Evolutionary conservation across 1,284 basidiomycete species (phyloP).

Genomic region (Moniliella sp.): DNA sequence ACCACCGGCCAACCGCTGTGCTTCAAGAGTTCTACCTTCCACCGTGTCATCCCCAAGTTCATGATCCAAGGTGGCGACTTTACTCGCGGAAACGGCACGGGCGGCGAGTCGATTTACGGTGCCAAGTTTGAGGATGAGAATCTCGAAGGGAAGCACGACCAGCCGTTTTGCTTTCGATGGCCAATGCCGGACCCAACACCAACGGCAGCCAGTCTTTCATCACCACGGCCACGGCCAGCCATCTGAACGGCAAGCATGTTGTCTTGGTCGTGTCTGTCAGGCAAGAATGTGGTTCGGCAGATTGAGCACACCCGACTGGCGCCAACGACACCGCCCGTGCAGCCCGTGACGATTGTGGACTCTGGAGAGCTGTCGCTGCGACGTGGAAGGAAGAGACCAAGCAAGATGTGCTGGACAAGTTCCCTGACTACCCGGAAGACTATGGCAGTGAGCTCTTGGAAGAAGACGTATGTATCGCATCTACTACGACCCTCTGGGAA

Average conservation of each 20-base stretch:
- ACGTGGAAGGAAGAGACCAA: background rate
- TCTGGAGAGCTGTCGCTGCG: conserved; percentile 53
- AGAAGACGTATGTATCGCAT: conserved; percentile 4
- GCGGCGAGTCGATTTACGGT: conserved; percentile 64
- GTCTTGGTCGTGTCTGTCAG: conserved; percentile 44
- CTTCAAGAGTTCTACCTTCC: conserved; percentile 46
- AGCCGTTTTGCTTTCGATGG: conserved; percentile 69
- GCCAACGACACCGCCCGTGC: conserved; percentile 48
- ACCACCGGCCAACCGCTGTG: conserved; percentile 48
- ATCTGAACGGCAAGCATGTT: conserved; percentile 60
- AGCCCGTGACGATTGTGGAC: conserved; percentile 51
- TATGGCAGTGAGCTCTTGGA: conserved; percentile 39
- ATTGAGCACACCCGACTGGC: conserved; percentile 51
- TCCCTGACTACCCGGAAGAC: conserved; percentile 64
- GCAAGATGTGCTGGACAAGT: conserved; percentile 37
- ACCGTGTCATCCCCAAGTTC: conserved; percentile 41
- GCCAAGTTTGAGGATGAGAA: conserved; percentile 55
- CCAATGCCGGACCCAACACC: conserved; percentile 58
- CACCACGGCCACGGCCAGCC: conserved; percentile 52
- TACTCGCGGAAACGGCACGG: conserved; percentile 48
- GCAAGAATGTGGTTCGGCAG: conserved; percentile 45
- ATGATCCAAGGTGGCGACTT: conserved; percentile 52
- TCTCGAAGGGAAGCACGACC: conserved; percentile 46
- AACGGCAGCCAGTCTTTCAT: conserved; percentile 63
- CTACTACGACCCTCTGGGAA: background rate